Percentiles rank a stretch among this genome's conserved stretches.
Conservation (phyloP, 2,329 filamentous ascomycete species). For the Xylariales sp. region DNA sequence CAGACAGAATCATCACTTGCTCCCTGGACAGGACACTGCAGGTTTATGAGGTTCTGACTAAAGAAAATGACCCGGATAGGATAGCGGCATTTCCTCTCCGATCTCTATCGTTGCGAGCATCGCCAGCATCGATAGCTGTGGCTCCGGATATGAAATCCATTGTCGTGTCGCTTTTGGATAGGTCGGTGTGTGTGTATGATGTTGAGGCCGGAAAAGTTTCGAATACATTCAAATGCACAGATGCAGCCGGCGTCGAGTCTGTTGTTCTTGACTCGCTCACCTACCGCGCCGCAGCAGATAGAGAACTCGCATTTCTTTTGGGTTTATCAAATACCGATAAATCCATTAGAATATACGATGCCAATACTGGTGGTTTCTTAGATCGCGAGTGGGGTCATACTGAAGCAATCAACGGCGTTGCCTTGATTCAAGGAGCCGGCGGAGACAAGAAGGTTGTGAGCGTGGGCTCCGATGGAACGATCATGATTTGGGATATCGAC, state of each 20-base stretch:
- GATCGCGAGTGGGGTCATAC: slow-evolving; percentile 94
- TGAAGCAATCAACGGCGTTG: slow-evolving; percentile 83
- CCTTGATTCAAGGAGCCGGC: slow-evolving; percentile 60
- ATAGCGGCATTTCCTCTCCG: slow-evolving; percentile 74
- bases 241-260: slow-evolving; percentile 74
- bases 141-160: slow-evolving; percentile 56
- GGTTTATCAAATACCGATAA: slow-evolving; percentile 96
- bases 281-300: slow-evolving; percentile 51
- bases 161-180: slow-evolving; percentile 57
- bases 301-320: slow-evolving; percentile 63
- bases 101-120: slow-evolving; percentile 78
- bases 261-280: slow-evolving; percentile 79
- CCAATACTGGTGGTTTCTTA: slow-evolving; percentile 69
- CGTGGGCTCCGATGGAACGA: slow-evolving; percentile 73
- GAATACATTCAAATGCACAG: slow-evolving; percentile 75
- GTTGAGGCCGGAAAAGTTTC: slow-evolving; percentile 65
- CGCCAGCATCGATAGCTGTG: slow-evolving; percentile 79
- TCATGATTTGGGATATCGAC: slow-evolving; percentile 72
- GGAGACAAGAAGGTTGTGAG: slow-evolving; percentile 60
- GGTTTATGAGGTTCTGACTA: slow-evolving; percentile 71
- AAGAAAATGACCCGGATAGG: slow-evolving; percentile 58
- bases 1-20: slow-evolving; percentile 75
- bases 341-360: slow-evolving; percentile 85
- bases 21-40: slow-evolving; percentile 86
- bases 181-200: slow-evolving; percentile 57